Evolutionary conservation across 2,329 filamentous ascomycete species (phyloP).

Genomic region (Alternaria panax): DNA sequence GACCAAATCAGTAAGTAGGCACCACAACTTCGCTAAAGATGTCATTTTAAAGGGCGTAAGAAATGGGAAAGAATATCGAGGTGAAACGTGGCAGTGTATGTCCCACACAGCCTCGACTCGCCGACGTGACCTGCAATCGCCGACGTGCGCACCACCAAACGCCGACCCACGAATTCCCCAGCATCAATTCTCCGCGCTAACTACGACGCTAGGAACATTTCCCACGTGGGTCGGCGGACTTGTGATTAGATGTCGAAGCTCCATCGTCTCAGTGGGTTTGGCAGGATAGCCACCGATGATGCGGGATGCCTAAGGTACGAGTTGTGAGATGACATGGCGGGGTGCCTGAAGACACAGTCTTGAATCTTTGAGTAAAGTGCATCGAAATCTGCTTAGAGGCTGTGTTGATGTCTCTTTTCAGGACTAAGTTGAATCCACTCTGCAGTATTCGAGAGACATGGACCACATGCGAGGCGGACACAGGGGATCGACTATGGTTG

Average conservation of each 20-base stretch:
- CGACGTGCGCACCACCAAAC: not conserved
- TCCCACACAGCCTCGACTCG: conserved; percentile 9
- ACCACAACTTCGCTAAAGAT: not conserved
- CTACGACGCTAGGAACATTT: not conserved
- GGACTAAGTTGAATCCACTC: not conserved
- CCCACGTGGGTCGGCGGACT: not conserved
- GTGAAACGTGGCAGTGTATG: conserved; percentile 10
- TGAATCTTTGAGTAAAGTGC: not conserved
- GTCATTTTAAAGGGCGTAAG: not conserved
- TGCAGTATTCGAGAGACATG: not conserved
- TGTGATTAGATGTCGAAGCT: not conserved
- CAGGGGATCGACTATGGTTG: not conserved
- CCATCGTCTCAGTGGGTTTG: not conserved
- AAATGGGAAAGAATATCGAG: not conserved
- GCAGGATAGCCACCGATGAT: not conserved
- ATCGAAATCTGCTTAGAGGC: not conserved
- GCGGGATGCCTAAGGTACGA: conserved; percentile 2
- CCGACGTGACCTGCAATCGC: not conserved
- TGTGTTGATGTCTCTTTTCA: not conserved
- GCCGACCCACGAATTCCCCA: not conserved
- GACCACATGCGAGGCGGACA: not conserved
- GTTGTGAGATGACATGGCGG: not conserved
- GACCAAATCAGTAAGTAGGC: not conserved
- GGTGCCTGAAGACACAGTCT: conserved; percentile 8
- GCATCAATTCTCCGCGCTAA: not conserved